A percentile compares a stretch with the other conserved stretches of the same genome.
Conservation (phyloP, 2,329 filamentous ascomycete genomes). For the Phaeosphaeria sp. region DNA sequence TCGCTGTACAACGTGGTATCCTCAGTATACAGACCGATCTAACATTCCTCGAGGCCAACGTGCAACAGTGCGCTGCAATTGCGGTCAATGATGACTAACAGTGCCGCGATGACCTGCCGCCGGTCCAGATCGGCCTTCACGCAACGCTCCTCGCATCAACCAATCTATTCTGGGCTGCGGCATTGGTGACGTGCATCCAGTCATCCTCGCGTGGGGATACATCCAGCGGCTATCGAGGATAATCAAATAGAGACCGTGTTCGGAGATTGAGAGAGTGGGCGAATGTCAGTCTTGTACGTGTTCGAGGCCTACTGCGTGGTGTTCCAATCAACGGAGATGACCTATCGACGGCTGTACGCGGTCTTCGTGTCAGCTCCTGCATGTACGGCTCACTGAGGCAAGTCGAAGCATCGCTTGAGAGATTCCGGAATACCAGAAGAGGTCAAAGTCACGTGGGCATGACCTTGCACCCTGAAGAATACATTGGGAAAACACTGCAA, state of each 20-base stretch:
- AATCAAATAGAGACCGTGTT: slow-evolving; percentile 9
- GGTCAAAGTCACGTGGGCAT: background rate
- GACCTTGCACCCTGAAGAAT: background rate
- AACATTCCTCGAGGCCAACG: slow-evolving; percentile 19
- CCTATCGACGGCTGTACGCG: slow-evolving; percentile 5
- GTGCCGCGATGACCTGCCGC: slow-evolving; percentile 6
- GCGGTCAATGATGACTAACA: slow-evolving; percentile 12
- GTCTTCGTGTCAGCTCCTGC: slow-evolving; percentile 11
- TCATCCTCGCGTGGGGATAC: slow-evolving; percentile 23
- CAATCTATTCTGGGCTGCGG: slow-evolving; percentile 14
- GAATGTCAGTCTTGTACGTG: slow-evolving; percentile 42
- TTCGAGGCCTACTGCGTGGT: slow-evolving; percentile 27
- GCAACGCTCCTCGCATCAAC: slow-evolving; percentile 6
- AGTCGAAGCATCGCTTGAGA: background rate
- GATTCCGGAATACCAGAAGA: background rate
- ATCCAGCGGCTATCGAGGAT: slow-evolving; percentile 42
- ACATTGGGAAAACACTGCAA: background rate
- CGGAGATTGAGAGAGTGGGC: slow-evolving; percentile 9
- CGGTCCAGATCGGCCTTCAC: slow-evolving; percentile 14
- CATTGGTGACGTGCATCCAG: slow-evolving; percentile 37
- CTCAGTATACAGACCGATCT: slow-evolving; percentile 17
- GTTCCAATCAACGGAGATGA: slow-evolving; percentile 20
- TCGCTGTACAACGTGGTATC: slow-evolving; percentile 34
- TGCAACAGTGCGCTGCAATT: slow-evolving; percentile 20
- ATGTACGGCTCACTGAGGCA: background rate